Conservation (phyloP, 176 grass and related monocot species). For the Puccinellia tenuiflora region DNA sequence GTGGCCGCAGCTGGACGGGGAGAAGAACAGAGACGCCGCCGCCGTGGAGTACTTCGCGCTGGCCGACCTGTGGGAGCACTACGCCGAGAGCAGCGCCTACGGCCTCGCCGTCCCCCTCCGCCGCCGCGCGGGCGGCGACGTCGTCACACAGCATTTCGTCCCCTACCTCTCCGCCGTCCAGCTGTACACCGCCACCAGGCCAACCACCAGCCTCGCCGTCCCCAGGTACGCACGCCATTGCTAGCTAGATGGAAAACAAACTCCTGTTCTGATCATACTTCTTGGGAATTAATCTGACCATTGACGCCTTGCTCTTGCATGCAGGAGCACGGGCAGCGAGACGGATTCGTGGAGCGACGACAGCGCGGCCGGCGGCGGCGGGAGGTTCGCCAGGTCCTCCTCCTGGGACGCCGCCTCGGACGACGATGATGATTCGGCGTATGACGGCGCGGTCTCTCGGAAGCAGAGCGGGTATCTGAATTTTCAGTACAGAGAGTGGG, state of each 20-base stretch:
- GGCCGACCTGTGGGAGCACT: constrained; percentile 58
- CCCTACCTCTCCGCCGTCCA: constrained; percentile 69
- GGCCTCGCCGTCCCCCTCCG: constrained; percentile 42
- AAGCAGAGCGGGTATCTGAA: constrained; percentile 26
- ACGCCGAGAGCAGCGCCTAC: constrained; percentile 47
- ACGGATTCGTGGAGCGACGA: constrained; percentile 71
- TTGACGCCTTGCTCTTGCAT: no score
- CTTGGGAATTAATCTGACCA: no score
- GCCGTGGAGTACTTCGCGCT: constrained; percentile 45
- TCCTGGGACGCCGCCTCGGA: constrained; percentile 55
- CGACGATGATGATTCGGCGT: constrained; percentile 37
- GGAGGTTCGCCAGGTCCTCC: constrained; percentile 43
- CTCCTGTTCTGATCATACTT: no score
- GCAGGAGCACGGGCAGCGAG: constrained; percentile 39
- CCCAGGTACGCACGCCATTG: no score
- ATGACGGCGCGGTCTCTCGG: not conserved
- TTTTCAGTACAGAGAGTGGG: constrained; percentile 54
- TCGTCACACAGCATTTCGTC: constrained; percentile 49
- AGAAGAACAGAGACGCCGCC: constrained; percentile 3
- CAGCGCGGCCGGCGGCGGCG: constrained; percentile 22
- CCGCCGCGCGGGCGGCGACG: not conserved
- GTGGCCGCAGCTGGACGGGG: constrained; percentile 30
- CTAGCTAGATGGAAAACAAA: no score
- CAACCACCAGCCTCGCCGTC: not conserved
- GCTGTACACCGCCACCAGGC: constrained; percentile 53